These are phyloP conservation scores for Colletotrichum karsti DNA, from an alignment of 2,329 filamentous ascomycete genomes.

Conservation along the genomic window DNA sequence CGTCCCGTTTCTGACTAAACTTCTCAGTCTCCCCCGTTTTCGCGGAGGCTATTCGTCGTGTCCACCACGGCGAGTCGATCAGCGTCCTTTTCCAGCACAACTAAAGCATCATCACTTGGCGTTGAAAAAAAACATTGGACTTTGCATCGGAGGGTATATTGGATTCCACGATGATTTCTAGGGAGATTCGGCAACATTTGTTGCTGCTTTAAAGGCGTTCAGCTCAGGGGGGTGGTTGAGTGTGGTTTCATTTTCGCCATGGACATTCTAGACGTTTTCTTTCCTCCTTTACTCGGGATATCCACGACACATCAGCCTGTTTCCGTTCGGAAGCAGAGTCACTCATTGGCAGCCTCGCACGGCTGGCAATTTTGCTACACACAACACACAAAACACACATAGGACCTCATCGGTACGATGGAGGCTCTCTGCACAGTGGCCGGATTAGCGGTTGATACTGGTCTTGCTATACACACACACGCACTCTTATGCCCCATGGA, in stretches of 20 bases:
- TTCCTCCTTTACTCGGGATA: neutral
- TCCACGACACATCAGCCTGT: conserved; percentile 19
- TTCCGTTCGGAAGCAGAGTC: conserved; percentile 8
- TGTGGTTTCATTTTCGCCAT: conserved; percentile 11
- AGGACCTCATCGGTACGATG: conserved; percentile 19
- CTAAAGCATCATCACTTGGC: conserved; percentile 28
- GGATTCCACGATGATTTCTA: conserved; percentile 23
- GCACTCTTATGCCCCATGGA: conserved; percentile 16
- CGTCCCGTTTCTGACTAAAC: neutral
- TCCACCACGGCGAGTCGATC: conserved; percentile 98
- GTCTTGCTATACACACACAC: conserved; percentile 27
- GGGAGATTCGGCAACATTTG: conserved; percentile 17
- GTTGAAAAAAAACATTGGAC: conserved; percentile 28
- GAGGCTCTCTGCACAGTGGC: conserved; percentile 14
- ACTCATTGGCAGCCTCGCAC: neutral
- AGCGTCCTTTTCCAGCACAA: conserved; percentile 78
- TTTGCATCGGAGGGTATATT: conserved; percentile 30
- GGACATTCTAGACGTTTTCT: conserved; percentile 26
- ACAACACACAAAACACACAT: neutral
- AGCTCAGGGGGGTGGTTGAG: conserved; percentile 21
- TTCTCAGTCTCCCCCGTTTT: conserved; percentile 79
- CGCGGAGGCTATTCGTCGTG: conserved; percentile 92
- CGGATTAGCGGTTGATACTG: conserved; percentile 17
- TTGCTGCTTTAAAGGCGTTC: conserved; percentile 26
- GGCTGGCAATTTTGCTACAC: conserved; percentile 22